These are phyloP conservation scores for Phytophthora foliorum DNA, from an alignment of 352 stramenopile genomes.

Conservation along the genomic window DNA sequence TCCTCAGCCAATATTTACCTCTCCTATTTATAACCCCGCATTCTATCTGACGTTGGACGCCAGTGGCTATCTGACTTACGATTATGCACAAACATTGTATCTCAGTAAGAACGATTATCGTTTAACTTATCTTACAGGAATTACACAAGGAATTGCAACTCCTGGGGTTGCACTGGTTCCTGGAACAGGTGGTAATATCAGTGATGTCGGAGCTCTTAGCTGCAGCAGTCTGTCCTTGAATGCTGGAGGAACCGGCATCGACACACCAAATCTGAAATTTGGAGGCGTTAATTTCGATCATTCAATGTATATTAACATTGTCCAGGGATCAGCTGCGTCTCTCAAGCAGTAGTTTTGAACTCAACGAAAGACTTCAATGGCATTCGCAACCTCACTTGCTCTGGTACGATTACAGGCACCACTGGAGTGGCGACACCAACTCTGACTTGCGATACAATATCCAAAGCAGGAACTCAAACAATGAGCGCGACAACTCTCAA, in stretches of 20 bases:
- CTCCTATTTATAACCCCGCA: not conserved
- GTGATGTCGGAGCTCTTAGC: not conserved
- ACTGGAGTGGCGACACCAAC: too few species aligned
- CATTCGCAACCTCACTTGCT: too few species aligned
- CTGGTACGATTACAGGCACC: too few species aligned
- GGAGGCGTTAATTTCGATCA: too few species aligned
- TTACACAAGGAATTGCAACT: not conserved
- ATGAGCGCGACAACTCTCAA: too few species aligned
- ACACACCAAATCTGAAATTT: not conserved
- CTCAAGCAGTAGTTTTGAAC: too few species aligned
- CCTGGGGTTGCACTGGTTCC: not conserved
- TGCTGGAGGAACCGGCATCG: not conserved
- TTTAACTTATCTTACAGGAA: slow-evolving; percentile 20
- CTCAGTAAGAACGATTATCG: slow-evolving; percentile 17
- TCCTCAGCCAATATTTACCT: not conserved
- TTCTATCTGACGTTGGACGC: slow-evolving; percentile 6
- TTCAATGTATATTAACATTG: too few species aligned
- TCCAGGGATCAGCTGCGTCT: too few species aligned
- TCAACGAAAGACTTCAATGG: not conserved
- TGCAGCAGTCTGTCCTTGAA: not conserved
- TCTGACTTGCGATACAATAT: too few species aligned
- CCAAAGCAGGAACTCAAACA: too few species aligned
- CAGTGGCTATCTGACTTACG: not conserved
- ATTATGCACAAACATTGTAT: not conserved
- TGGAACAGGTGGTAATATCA: not conserved